phyloP scores from a whole-genome alignment of 192 early-diverging fungal species.

The Rhizophagus prolifer region DNA sequence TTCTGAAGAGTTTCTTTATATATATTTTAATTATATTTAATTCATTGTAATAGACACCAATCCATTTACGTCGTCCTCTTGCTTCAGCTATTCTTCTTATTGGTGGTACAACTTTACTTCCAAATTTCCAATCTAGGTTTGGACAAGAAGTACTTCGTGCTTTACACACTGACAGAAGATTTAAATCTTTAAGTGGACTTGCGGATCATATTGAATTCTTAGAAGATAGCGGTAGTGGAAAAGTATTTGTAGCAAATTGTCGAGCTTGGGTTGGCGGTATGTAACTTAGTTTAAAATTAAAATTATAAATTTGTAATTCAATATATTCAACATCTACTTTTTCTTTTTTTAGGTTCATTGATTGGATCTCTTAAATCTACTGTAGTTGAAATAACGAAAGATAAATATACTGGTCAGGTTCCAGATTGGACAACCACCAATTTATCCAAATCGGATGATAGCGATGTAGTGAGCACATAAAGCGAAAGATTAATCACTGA shows the following conservation, averaged over 20 bases:
- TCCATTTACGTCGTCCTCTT: conserved; percentile 71
- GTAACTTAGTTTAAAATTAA: not conserved
- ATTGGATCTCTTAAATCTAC: conserved; percentile 73
- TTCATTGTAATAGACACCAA: conserved; percentile 49
- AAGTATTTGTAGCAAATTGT: conserved; percentile 68
- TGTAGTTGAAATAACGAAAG: conserved; percentile 62
- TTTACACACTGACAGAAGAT: conserved; percentile 49
- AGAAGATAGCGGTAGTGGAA: conserved; percentile 52
- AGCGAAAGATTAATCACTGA: not conserved
- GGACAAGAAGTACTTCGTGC: conserved; percentile 59
- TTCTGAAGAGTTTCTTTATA: not conserved
- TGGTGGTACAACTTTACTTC: conserved; percentile 76
- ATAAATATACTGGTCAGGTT: conserved; percentile 63
- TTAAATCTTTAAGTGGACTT: conserved; percentile 47
- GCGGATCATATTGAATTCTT: conserved; percentile 55
- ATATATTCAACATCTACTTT: not conserved
- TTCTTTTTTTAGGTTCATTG: conserved; percentile 55
- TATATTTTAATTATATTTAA: conserved; percentile 32
- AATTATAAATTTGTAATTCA: not conserved
- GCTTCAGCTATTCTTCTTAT: conserved; percentile 65
- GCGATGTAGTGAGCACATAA: not conserved
- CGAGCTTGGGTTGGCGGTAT: conserved; percentile 77
- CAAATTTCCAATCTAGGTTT: conserved; percentile 64
- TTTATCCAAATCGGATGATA: not conserved
- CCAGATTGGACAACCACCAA: conserved; percentile 62